Conservation (phyloP, 208 protist genomes). For the Herpetomonas samuelpessoai region DNA sequence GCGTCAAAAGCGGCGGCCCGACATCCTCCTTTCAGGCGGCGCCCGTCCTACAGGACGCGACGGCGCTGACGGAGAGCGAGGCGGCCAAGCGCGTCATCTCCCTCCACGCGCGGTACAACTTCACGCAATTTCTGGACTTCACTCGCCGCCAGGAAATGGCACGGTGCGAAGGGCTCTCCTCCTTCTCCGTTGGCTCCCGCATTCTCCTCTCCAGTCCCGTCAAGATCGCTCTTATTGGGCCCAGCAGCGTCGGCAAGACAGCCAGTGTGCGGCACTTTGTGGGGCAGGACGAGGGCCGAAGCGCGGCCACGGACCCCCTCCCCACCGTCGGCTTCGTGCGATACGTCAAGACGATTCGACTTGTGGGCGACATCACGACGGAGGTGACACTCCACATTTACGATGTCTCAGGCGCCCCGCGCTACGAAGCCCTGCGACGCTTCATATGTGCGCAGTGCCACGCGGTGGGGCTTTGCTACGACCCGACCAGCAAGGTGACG, state of each 20-base stretch:
- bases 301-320: neutral
- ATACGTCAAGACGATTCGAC: slow-evolving; percentile 32
- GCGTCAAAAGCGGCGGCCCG: slow-evolving; percentile 1
- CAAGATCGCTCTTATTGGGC: slow-evolving; percentile 73
- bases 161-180: slow-evolving; percentile 69
- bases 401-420: slow-evolving; percentile 58
- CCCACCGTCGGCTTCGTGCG: slow-evolving; percentile 68
- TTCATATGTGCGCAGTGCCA: slow-evolving; percentile 78
- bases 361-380: slow-evolving; percentile 41
- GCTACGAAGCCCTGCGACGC: slow-evolving; percentile 70
- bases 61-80: slow-evolving; percentile 51
- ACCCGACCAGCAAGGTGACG: slow-evolving; percentile 61
- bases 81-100: slow-evolving; percentile 80
- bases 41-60: slow-evolving; percentile 34
- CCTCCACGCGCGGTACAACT: slow-evolving; percentile 84
- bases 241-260: slow-evolving; percentile 72
- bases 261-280: slow-evolving; percentile 42
- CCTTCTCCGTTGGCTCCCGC: slow-evolving; percentile 63
- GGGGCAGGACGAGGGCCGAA: slow-evolving; percentile 10
- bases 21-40: slow-evolving; percentile 14
- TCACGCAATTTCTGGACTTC: slow-evolving; percentile 88
- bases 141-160: slow-evolving; percentile 71
- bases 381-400: slow-evolving; percentile 69
- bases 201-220: slow-evolving; percentile 70
- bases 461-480: slow-evolving; percentile 76